Evolutionary conservation across 2,329 filamentous ascomycete genomes (phyloP).

Genomic region (Verticillium albo-atrum): DNA sequence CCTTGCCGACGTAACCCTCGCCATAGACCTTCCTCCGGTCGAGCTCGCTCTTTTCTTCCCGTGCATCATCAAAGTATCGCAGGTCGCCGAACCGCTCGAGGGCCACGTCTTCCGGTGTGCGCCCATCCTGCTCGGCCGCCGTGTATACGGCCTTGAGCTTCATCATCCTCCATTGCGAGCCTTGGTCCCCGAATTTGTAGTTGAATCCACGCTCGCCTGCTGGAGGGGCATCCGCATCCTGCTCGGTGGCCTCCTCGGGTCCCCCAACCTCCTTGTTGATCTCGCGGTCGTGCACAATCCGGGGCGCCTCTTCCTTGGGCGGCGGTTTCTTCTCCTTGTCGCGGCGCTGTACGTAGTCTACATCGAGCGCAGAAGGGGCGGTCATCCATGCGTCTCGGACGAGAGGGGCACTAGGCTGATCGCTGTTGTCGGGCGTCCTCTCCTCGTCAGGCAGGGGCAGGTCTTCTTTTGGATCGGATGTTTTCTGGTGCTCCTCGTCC

Average conservation of each 20-base stretch:
- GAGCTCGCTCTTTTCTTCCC: slow-evolving; percentile 89
- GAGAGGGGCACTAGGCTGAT: slow-evolving; percentile 27
- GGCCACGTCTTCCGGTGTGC: slow-evolving; percentile 76
- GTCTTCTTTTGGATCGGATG: slow-evolving; percentile 43
- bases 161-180: slow-evolving; percentile 94
- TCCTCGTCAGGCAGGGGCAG: slow-evolving; percentile 48
- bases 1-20: slow-evolving; percentile 75
- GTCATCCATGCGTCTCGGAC: slow-evolving; percentile 91
- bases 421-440: slow-evolving; percentile 20
- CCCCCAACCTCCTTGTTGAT: slow-evolving; percentile 65
- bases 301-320: slow-evolving; percentile 35
- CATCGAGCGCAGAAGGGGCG: slow-evolving; percentile 66
- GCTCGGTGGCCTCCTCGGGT: slow-evolving; percentile 35
- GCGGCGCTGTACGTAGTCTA: slow-evolving; percentile 72
- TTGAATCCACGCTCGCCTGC: slow-evolving; percentile 55
- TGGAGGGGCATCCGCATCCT: slow-evolving; percentile 23
- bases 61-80: slow-evolving; percentile 82
- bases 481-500: not conserved
- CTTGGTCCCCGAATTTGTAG: slow-evolving; percentile 85
- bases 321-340: slow-evolving; percentile 25
- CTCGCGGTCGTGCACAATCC: slow-evolving; percentile 74
- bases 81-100: slow-evolving; percentile 76
- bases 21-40: slow-evolving; percentile 82
- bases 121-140: slow-evolving; percentile 68
- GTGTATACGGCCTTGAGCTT: slow-evolving; percentile 84